phyloP scores from a whole-genome alignment of 495 filamentous ascomycete genomes.

The Penicillium alfredii region DNA sequence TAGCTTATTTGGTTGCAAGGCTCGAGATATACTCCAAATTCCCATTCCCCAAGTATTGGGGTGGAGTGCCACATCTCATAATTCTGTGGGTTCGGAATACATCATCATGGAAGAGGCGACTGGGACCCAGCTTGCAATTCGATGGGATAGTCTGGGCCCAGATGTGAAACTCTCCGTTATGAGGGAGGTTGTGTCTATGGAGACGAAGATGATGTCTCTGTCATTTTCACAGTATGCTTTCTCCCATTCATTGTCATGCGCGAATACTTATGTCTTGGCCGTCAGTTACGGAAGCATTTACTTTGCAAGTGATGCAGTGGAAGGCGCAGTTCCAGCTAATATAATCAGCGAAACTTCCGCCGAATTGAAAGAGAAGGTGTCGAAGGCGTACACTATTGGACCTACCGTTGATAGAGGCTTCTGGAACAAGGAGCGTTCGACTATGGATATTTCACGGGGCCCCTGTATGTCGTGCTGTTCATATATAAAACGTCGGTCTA shows the following conservation, averaged over 20 bases:
- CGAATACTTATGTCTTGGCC: constrained; percentile 4
- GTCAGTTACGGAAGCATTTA: constrained; percentile 31
- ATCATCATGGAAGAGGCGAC: constrained; percentile 25
- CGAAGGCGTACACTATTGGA: constrained; percentile 22
- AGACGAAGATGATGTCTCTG: constrained; percentile 22
- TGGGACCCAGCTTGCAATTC: constrained; percentile 19
- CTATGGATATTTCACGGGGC: constrained; percentile 25
- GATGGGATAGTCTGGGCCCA: constrained; percentile 21
- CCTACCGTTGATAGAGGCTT: constrained; percentile 22
- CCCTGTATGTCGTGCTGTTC: constrained; percentile 24
- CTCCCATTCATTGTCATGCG: neutral
- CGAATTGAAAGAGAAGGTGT: constrained; percentile 14
- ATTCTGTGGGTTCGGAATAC: constrained; percentile 26
- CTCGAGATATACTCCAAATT: constrained; percentile 15
- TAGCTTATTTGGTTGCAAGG: constrained; percentile 11
- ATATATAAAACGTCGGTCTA: no score
- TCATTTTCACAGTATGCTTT: constrained; percentile 20
- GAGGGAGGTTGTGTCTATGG: constrained; percentile 22
- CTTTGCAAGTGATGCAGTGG: constrained; percentile 16
- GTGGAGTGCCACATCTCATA: constrained; percentile 14
- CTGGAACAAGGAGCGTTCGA: constrained; percentile 25
- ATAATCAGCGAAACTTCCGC: constrained; percentile 3
- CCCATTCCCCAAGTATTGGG: constrained; percentile 23
- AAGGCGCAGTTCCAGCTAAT: constrained; percentile 8
- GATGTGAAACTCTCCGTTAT: constrained; percentile 24